Evolutionary conservation across 805 yeast species (phyloP), one percentile per base, ranked within the genome.

Genomic region (Torulaspora delbrueckii): DNA sequence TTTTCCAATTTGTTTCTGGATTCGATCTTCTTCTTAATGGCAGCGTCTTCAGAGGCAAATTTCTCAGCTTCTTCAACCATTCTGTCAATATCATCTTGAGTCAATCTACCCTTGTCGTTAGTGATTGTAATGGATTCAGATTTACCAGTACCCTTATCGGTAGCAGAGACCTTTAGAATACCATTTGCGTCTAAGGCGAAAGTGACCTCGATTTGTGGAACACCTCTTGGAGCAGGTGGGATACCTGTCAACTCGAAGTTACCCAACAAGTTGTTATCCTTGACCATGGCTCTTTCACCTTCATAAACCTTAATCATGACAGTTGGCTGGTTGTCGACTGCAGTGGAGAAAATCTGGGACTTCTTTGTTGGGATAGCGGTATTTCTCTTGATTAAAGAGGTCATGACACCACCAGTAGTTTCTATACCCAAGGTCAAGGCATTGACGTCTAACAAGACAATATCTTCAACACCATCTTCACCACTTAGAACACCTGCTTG

Each of bases 191-290:
- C 98, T 65, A 90, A 75, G 68, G 90, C 97, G 68, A 90, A 90
- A 63, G 96, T 90, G 57, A 90, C 98, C 80, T 90, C 97, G 60
- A 90, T 85, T 77, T 89, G 96, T 67, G 98, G 97, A 58, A 86
- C 93, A 81, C 97, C 97, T 78, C 96, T 89, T 75, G 96, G 96
- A 40, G 96, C 96, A 62, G 97, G 96, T 66, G 97, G 97, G 57
- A 90, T 90, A 71, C 96, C 96, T 57, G 93, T 75, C 63, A 90
- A 81, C 77, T 90, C 96, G 74, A 90, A 90, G 77, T 89, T 90
- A 78, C 97, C 98, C 65, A 90, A 82, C 70, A 89, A 73, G 75
- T 89, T 90, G 79, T 89, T 89, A 72, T 89, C 96, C 76, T 84
- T 88, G 43, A 93, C 90, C 76, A 85, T 77, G 10, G 96, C 86